Percentiles rank a stretch among this genome's conserved stretches.
phyloP scores from a whole-genome alignment of 768 basidiomycete species.

The Tremella mesenterica region DNA sequence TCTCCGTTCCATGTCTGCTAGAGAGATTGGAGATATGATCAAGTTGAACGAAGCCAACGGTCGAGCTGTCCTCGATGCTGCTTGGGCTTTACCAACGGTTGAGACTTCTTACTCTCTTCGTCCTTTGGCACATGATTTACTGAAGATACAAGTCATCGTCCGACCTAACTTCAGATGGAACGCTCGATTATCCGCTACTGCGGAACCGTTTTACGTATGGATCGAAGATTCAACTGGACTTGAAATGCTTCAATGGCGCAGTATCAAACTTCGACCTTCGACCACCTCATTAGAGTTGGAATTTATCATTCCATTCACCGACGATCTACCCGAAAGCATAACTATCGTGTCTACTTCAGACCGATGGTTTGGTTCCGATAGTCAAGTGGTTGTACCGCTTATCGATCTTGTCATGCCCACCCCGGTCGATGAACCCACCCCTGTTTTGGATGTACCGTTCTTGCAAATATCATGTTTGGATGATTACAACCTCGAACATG shows the following conservation, averaged over 20 bases:
- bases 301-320: slow-evolving; percentile 69
- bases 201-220: slow-evolving; percentile 94
- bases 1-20: slow-evolving; percentile 58
- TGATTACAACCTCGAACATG: slow-evolving; percentile 48
- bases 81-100: slow-evolving; percentile 73
- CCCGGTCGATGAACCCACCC: slow-evolving; percentile 49
- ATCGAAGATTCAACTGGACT: slow-evolving; percentile 74
- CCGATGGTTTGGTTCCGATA: slow-evolving; percentile 85
- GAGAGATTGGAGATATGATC: slow-evolving; percentile 65
- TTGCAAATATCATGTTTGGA: slow-evolving; percentile 55
- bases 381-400: slow-evolving; percentile 58
- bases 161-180: slow-evolving; percentile 71
- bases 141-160: slow-evolving; percentile 63
- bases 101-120: slow-evolving; percentile 60
- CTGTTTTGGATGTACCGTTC: slow-evolving; percentile 65
- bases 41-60: slow-evolving; percentile 83
- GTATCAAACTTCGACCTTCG: slow-evolving; percentile 61
- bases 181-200: slow-evolving; percentile 59
- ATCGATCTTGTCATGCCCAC: slow-evolving; percentile 67
- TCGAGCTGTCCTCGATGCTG: slow-evolving; percentile 63
- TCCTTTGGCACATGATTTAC: slow-evolving; percentile 73
- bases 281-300: slow-evolving; percentile 58
- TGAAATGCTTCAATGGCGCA: slow-evolving; percentile 71
- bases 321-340: slow-evolving; percentile 53
- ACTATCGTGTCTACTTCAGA: slow-evolving; percentile 77